phyloP scores from a whole-genome alignment of 768 basidiomycete species.

The Mycena vitilis region DNA sequence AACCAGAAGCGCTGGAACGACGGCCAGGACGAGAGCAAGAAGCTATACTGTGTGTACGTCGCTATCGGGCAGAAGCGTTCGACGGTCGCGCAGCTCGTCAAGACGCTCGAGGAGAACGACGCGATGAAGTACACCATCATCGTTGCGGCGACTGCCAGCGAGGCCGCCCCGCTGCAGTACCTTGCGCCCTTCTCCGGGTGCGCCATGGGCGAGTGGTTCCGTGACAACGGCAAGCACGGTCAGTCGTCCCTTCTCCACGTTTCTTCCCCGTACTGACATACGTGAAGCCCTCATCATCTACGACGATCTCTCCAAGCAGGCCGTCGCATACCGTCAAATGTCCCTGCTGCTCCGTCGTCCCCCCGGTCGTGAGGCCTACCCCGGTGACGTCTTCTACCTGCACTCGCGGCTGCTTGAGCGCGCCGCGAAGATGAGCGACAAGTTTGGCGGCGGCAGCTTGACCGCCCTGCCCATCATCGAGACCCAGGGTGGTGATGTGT shows the following conservation, averaged over 20 bases:
- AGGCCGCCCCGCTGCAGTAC: constrained; percentile 99
- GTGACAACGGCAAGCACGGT: constrained; percentile 99
- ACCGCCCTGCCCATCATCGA: constrained; percentile 99
- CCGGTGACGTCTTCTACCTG: constrained; percentile 99
- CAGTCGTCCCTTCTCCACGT: constrained; percentile 39
- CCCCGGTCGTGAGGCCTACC: constrained; percentile 99
- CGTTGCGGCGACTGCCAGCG: constrained; percentile 98
- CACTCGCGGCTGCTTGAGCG: constrained; percentile 99
- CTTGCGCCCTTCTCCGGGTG: constrained; percentile 99
- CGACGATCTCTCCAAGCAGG: constrained; percentile 99
- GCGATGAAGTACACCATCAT: constrained; percentile 99
- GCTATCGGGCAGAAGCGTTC: constrained; percentile 99
- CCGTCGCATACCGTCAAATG: constrained; percentile 99
- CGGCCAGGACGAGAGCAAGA: constrained; percentile 95
- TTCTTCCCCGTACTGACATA: constrained; percentile 8
- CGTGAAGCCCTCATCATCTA: constrained; percentile 92
- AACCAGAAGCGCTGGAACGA: constrained; percentile 99
- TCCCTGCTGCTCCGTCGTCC: constrained; percentile 99
- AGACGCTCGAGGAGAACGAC: constrained; percentile 99
- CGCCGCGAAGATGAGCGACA: constrained; percentile 99
- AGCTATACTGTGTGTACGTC: constrained; percentile 99
- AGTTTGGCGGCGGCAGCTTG: constrained; percentile 97
- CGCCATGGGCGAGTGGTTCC: constrained; percentile 99
- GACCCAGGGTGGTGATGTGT: constrained; percentile 99
- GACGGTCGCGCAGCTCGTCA: constrained; percentile 98